phyloP scores from a whole-genome alignment of 345 rosid genomes.

The Hibiscus syriacus region DNA sequence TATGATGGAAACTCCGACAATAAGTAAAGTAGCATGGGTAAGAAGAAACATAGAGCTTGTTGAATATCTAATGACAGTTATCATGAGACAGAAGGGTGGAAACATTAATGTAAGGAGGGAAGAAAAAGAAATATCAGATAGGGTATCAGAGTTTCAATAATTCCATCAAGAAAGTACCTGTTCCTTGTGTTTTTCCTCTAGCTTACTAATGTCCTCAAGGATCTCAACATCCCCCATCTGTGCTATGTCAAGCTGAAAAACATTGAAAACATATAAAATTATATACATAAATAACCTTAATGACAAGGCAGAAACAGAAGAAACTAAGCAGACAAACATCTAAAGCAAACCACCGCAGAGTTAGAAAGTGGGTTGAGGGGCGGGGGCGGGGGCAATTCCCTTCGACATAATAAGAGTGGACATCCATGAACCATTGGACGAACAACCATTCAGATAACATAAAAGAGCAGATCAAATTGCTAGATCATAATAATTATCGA shows the following conservation, averaged over 20 bases:
- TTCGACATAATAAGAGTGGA: background rate
- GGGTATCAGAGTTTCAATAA: background rate
- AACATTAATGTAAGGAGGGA: background rate
- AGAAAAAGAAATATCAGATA: background rate
- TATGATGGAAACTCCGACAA: no score
- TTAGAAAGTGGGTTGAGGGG: no score
- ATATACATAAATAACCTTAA: background rate
- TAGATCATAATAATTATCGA: background rate
- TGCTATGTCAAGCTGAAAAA: constrained; percentile 43
- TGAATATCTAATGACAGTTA: background rate
- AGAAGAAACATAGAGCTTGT: background rate
- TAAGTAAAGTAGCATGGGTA: background rate
- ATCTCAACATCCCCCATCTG: constrained; percentile 58
- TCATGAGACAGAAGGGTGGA: background rate
- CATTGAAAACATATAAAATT: constrained; percentile 13
- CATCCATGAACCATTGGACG: background rate
- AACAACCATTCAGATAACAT: background rate
- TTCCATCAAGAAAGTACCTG: constrained; percentile 50
- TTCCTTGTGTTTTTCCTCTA: constrained; percentile 51
- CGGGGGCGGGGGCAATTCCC: background rate
- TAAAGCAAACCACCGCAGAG: no score
- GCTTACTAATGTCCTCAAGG: constrained; percentile 40
- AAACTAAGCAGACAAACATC: background rate
- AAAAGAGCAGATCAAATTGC: background rate
- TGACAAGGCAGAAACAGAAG: no score